Conservation (phyloP, 805 yeast species). For the Candida fluviatilis region DNA sequence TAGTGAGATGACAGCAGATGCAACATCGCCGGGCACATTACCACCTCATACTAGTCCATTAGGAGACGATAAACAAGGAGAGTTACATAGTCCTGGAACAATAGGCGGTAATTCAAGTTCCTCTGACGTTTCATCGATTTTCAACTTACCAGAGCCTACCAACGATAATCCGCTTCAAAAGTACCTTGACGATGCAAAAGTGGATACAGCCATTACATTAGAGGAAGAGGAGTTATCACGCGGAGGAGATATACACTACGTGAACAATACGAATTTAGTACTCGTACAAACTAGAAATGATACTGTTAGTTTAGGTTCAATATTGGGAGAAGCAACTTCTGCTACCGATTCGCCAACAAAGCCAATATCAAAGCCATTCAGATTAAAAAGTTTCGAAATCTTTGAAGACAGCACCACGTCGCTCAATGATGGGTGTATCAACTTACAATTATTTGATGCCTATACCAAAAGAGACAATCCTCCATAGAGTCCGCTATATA, state of each 20-base stretch:
- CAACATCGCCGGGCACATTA: constrained; percentile 4
- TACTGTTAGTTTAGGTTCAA: constrained; percentile 10
- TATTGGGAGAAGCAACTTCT: constrained; percentile 7
- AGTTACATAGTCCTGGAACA: neutral
- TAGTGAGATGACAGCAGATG: constrained; percentile 5
- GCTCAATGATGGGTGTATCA: constrained; percentile 30
- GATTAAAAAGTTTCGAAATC: constrained; percentile 32
- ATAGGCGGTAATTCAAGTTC: constrained; percentile 3
- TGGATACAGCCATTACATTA: constrained; percentile 20
- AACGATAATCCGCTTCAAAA: constrained; percentile 16
- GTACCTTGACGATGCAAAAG: constrained; percentile 12
- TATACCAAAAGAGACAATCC: constrained; percentile 41
- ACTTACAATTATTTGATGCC: constrained; percentile 38
- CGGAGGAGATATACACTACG: constrained; percentile 28
- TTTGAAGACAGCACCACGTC: constrained; percentile 29
- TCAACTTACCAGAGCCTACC: constrained; percentile 28
- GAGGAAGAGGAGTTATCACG: constrained; percentile 28
- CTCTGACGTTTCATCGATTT: constrained; percentile 13
- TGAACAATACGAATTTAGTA: constrained; percentile 24
- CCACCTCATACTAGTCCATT: neutral
- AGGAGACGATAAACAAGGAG: neutral
- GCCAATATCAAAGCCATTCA: constrained; percentile 13
- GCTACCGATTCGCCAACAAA: constrained; percentile 1
- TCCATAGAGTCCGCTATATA: no score
- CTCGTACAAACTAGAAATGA: constrained; percentile 15